Conservation (phyloP, 2,329 filamentous ascomycete species). For the Gnomoniopsis smithogilvyi region DNA sequence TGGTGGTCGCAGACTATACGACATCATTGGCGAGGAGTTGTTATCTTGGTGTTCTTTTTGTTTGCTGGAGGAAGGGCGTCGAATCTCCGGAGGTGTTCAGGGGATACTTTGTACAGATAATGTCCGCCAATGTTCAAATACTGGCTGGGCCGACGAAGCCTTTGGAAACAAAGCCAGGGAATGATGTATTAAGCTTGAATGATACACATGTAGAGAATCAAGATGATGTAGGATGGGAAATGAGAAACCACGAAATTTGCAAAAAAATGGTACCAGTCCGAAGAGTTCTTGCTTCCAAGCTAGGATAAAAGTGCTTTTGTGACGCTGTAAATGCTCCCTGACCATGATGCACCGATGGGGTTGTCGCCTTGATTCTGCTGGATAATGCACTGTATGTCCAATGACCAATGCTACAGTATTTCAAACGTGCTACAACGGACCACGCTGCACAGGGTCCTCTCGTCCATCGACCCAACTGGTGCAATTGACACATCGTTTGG, state of each 20-base stretch:
- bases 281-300: background rate
- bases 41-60: background rate
- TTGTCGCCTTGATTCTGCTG: background rate
- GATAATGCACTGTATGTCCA: background rate
- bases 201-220: background rate
- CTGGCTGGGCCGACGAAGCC: background rate
- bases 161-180: background rate
- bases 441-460: conserved; percentile 32
- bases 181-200: background rate
- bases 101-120: background rate
- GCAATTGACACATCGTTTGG: conserved; percentile 45
- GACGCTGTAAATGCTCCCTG: background rate
- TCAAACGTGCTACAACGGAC: background rate
- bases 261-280: background rate
- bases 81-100: background rate
- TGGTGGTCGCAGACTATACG: background rate
- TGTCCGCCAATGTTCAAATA: background rate
- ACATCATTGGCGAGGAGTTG: background rate
- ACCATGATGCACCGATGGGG: background rate
- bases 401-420: background rate
- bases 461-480: conserved; percentile 51
- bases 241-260: background rate
- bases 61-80: background rate
- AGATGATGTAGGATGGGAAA: background rate
- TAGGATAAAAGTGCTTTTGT: background rate